A percentile compares a stretch with the other conserved stretches of the same genome.
These are phyloP conservation scores for Lophiotrema nucula DNA, from an alignment of 495 filamentous ascomycete species.

Conservation along the genomic window DNA sequence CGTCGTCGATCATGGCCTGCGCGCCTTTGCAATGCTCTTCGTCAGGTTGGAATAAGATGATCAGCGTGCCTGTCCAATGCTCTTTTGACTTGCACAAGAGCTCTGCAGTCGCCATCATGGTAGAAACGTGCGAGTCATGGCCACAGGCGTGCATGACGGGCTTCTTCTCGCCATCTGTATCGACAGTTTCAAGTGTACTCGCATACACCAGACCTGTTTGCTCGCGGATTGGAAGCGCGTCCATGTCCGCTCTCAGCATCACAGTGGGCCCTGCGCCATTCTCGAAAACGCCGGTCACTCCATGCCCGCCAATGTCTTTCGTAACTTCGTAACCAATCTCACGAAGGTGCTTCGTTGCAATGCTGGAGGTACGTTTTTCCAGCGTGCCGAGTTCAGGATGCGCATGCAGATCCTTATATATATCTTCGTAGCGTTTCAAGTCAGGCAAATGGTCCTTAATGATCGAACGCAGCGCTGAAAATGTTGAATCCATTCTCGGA, in stretches of 20 bases:
- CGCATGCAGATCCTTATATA: background rate
- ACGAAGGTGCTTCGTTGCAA: background rate
- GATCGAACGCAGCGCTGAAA: too few relatives aligned
- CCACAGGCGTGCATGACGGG: conserved; percentile 68
- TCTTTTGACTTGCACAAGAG: conserved; percentile 44
- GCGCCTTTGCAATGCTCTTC: conserved; percentile 58
- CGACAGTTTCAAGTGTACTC: conserved; percentile 41
- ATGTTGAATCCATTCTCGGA: too few relatives aligned
- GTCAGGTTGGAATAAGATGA: conserved; percentile 60
- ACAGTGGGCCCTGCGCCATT: conserved; percentile 46
- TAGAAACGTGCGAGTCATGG: conserved; percentile 60
- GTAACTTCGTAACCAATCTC: background rate
- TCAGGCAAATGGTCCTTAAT: background rate
- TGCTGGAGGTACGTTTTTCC: background rate
- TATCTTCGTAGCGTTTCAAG: background rate
- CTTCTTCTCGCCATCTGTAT: background rate
- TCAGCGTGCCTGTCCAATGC: conserved; percentile 56
- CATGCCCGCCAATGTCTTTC: background rate
- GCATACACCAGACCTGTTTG: conserved; percentile 56
- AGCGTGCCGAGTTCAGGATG: background rate
- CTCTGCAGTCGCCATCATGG: conserved; percentile 52
- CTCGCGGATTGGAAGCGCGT: conserved; percentile 60
- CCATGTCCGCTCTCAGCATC: conserved; percentile 60
- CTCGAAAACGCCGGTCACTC: background rate
- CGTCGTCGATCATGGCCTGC: conserved; percentile 60